These are phyloP conservation scores for Aspergillus sp. DNA, from an alignment of 2,329 filamentous ascomycete genomes.

Conservation along the genomic window DNA sequence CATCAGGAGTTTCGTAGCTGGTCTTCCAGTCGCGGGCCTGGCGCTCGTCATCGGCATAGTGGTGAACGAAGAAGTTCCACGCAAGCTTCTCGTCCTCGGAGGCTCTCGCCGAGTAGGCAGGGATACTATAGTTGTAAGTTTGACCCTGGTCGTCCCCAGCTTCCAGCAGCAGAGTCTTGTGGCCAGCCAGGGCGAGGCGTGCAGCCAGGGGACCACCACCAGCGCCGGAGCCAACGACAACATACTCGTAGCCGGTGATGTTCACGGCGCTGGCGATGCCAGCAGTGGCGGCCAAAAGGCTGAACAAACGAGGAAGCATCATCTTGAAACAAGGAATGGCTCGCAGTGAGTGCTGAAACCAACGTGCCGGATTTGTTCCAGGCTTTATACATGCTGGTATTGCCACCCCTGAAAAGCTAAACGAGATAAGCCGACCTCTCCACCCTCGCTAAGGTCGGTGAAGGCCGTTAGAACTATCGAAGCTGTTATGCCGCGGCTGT, in stretches of 20 bases:
- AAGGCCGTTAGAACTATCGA: no score
- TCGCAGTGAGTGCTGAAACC: no score
- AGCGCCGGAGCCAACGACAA: conserved; percentile 38
- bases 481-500: no score
- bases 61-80: conserved; percentile 40
- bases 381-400: no score
- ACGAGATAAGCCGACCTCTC: no score
- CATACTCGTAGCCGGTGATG: conserved; percentile 34
- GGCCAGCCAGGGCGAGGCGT: conserved; percentile 35
- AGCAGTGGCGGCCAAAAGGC: not conserved
- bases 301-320: not conserved
- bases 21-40: conserved; percentile 37
- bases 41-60: conserved; percentile 31
- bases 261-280: not conserved
- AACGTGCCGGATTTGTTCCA: no score
- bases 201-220: conserved; percentile 38
- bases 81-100: conserved; percentile 30
- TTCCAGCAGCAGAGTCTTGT: conserved; percentile 39
- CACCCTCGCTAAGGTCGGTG: no score
- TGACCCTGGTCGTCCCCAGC: conserved; percentile 37
- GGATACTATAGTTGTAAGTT: conserved; percentile 30
- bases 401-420: no score
- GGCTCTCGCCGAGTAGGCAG: conserved; percentile 26
- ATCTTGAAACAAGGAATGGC: no score
- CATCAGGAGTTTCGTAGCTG: conserved; percentile 39